Evolutionary conservation across 352 stramenopile species (phyloP), one percentile per base, ranked within the genome.

Genomic region (Phytophthora pisi): DNA sequence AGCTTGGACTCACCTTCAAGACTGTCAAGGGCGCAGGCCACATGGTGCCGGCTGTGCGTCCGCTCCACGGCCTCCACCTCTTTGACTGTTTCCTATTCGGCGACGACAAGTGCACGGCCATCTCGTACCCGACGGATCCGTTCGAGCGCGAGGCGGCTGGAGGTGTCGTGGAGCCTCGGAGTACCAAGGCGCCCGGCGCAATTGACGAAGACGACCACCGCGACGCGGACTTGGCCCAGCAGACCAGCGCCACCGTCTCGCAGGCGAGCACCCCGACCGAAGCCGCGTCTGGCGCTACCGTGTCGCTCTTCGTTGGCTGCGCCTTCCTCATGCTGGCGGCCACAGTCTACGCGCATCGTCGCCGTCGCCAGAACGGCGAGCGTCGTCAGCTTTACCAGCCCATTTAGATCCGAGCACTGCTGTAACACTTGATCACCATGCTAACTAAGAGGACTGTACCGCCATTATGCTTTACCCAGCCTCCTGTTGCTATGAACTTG

Each of bases 11-110:
- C 3, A 86, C 75, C 0, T 98, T 95, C 75, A 81, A 97, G 57
- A 98, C 92, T 1, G 91, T 98, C 68, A 93, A 96, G 50, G 92
- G 91, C 26, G 88, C 89, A 2, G 94, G 94, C 4, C 92, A 98
- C 72, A 95, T 97, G 83, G 92, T 91, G 20, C 81, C 84, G 0
- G 78, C 75, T 15, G 82, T 90, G 31, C 79, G 82, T 57, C 86
- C 86, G 52, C 65, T 87, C 8, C 81, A 88, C 23, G 78, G 77
- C n/a, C 75, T 91, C 16, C 59, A 86, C 61, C 71, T 93, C 38
- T 87, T 93, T 30, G 80, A 93, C 52, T 87, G 81, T 65, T 93
- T 92, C 80, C 70, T 96, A 23, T 79, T 78, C 20, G 81, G 78
- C 51, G 64, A 87, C 47, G 68, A 88, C 18, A 66, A 70, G 23